Evolutionary conservation across 192 early-diverging fungal species (phyloP), one percentile per base, ranked within the genome.

Genomic region (Coemansia sp.): DNA sequence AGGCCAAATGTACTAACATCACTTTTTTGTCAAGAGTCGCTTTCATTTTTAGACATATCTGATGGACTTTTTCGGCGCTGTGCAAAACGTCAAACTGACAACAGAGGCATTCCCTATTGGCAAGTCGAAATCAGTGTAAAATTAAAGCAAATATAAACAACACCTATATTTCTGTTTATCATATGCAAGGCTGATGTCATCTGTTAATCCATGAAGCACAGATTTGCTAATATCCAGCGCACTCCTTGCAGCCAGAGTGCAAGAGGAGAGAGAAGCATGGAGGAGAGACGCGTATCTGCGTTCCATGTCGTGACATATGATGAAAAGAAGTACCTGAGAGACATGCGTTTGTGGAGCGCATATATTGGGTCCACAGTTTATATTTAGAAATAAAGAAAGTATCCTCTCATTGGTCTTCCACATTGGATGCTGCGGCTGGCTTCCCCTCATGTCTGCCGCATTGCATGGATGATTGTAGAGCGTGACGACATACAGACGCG

Each of bases 31-130:
- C 20, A n/a, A 49, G 47, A 18, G 29, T 24, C 50, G 60, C 55
- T 56, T 52, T 63, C 52, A 88, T 87, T 34, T 6, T 84, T 91
- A 80, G 62, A 83, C 81, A 10, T 78, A 53, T 78, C 86, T 99
- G 24, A 96, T 94, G 0, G 97, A 99, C 73, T 99, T 99, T 73
- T 96, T 99, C 75, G 97, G 97, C 39, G 93, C 87, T 27, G 95
- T 98, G 20, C 94, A 96, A 68, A 93, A 89, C 64, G 84, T 97
- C 15, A 91, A 97, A 79, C 75, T 98, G 61, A 96, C 93, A 1
- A 49, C 53, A 32, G 68, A 79, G 60, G 60, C 70, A n/a, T 78
- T 78, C 65, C 73, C 75, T 7, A 77, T 84, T 34, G 53, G 53
- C 53, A 52, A 62, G 29, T 44, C 72, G 34, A 40, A 61, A 30